Evolutionary conservation across 495 filamentous ascomycete species (phyloP).

Genomic region (Penicillium maclennaniae): DNA sequence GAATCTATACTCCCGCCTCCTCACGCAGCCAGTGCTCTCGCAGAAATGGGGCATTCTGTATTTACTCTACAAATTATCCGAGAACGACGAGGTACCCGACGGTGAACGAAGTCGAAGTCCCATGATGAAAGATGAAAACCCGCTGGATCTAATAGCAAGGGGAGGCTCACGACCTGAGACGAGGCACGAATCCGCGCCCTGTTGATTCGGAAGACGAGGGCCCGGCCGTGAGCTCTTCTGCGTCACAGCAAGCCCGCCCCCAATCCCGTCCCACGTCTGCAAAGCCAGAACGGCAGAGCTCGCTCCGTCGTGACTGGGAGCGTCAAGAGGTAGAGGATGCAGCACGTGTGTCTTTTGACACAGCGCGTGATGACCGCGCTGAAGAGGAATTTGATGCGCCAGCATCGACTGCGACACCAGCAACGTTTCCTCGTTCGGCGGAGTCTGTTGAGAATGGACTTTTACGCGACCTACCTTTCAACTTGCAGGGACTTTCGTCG

Average conservation of each 20-base stretch:
- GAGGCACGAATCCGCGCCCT: slow-evolving; percentile 14
- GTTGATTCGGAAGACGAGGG: slow-evolving; percentile 40
- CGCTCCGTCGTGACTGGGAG: slow-evolving; percentile 24
- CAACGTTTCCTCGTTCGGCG: slow-evolving; percentile 14
- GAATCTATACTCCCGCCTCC: slow-evolving; percentile 79
- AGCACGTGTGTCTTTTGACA: slow-evolving; percentile 11
- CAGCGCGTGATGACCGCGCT: slow-evolving; percentile 12
- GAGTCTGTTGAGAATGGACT: slow-evolving; percentile 72
- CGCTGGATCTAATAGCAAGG: slow-evolving; percentile 37
- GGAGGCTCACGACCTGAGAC: slow-evolving; percentile 20
- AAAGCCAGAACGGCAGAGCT: slow-evolving; percentile 26
- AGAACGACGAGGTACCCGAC: slow-evolving; percentile 42
- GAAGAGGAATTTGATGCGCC: slow-evolving; percentile 17
- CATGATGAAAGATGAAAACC: slow-evolving; percentile 33
- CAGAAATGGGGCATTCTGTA: slow-evolving; percentile 97
- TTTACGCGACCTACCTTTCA: slow-evolving; percentile 87
- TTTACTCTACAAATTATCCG: slow-evolving; percentile 77
- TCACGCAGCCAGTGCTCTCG: slow-evolving; percentile 83
- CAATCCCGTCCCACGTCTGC: neutral
- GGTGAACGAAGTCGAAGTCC: slow-evolving; percentile 37
- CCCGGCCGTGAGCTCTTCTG: slow-evolving; percentile 43
- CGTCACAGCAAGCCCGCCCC: slow-evolving; percentile 32
- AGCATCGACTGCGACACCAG: slow-evolving; percentile 17
- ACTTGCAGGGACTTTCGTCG: slow-evolving; percentile 88
- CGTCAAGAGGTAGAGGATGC: slow-evolving; percentile 12